phyloP scores from a whole-genome alignment of 2,329 filamentous ascomycete genomes.

The Zasmidium angulare region DNA sequence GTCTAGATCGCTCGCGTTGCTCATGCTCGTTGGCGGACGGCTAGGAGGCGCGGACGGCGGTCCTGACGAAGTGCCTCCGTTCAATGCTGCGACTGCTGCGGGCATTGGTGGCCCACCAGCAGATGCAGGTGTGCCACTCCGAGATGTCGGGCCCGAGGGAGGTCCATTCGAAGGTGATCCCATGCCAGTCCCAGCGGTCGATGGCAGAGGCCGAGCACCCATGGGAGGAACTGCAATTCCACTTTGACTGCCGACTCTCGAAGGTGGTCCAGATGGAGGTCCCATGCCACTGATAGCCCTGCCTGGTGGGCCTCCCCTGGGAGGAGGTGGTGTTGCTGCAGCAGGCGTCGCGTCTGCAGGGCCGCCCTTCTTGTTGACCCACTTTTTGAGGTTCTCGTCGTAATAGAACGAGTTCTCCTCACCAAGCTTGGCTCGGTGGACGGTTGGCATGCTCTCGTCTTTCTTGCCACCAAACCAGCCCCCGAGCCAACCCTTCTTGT shows the following conservation, averaged over 20 bases:
- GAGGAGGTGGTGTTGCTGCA: constrained; percentile 71
- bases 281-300: constrained; percentile 58
- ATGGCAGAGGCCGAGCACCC: background rate
- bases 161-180: constrained; percentile 14
- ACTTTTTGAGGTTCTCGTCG: constrained; percentile 93
- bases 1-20: constrained; percentile 91
- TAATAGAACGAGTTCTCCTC: constrained; percentile 93
- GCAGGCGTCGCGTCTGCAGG: constrained; percentile 59
- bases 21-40: constrained; percentile 77
- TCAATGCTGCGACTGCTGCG: constrained; percentile 27
- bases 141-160: constrained; percentile 31
- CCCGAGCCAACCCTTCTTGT: constrained; percentile 64
- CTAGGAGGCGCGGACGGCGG: constrained; percentile 56
- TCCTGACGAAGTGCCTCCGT: constrained; percentile 19
- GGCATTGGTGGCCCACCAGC: constrained; percentile 13
- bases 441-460: constrained; percentile 56
- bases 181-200: no score
- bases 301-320: constrained; percentile 55
- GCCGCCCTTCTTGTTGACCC: constrained; percentile 91
- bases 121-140: constrained; percentile 32
- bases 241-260: constrained; percentile 24
- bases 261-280: constrained; percentile 43
- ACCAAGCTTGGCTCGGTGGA: constrained; percentile 76
- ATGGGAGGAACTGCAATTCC: constrained; percentile 12
- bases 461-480: constrained; percentile 76